phyloP scores from a whole-genome alignment of 208 protist species.

The Trichomonas vaginalis region DNA sequence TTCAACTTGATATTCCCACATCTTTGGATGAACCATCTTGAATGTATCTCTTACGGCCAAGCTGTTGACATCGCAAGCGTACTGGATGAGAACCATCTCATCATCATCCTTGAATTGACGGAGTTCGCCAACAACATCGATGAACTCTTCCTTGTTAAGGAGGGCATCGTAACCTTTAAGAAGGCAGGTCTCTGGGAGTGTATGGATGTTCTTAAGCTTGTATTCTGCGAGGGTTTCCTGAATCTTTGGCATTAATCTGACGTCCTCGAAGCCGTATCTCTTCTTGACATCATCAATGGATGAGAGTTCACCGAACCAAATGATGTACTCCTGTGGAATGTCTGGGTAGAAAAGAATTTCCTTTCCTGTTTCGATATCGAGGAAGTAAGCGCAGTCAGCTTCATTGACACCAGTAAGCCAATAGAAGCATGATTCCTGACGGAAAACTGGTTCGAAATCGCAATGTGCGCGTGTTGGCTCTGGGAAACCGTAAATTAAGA shows the following conservation, averaged over 20 bases:
- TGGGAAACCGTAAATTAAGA: background rate
- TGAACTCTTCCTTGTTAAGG: background rate
- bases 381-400: conserved; percentile 23
- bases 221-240: background rate
- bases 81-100: background rate
- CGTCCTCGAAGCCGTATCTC: background rate
- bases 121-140: background rate
- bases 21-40: background rate
- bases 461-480: background rate
- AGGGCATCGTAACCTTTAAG: no score
- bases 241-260: background rate
- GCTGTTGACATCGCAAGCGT: background rate
- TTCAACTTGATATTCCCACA: conserved; percentile 18
- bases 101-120: conserved; percentile 13
- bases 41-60: background rate
- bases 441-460: conserved; percentile 32
- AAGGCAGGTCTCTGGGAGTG: no score
- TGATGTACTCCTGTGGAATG: conserved; percentile 20
- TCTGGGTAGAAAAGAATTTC: conserved; percentile 30
- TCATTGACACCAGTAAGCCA: conserved; percentile 34
- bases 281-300: background rate
- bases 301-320: conserved; percentile 23
- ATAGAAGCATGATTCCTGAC: conserved; percentile 37
- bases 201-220: background rate
- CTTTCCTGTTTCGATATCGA: conserved; percentile 20